Evolutionary conservation across 176 grass and related monocot species (phyloP).

Genomic region (Puccinellia tenuiflora): DNA sequence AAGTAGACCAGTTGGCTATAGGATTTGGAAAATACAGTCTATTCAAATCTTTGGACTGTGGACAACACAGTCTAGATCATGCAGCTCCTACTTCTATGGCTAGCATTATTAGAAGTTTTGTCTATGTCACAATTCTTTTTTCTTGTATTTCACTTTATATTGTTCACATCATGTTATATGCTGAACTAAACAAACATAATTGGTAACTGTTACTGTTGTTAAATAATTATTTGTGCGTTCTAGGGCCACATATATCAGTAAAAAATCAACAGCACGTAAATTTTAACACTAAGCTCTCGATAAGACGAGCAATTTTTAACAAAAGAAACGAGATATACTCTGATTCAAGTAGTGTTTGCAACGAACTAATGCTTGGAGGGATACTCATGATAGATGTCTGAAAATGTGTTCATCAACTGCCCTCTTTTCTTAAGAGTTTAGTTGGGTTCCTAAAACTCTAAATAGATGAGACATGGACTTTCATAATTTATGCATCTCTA

Average conservation of each 20-base stretch:
- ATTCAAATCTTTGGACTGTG: neutral
- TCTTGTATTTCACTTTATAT: neutral
- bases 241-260: neutral
- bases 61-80: neutral
- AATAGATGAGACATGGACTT: neutral
- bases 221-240: neutral
- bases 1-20: neutral
- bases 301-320: neutral
- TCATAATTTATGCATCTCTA: neutral
- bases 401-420: neutral
- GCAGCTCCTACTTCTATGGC: neutral
- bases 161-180: neutral
- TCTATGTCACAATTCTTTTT: neutral
- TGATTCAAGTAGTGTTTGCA: neutral
- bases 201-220: neutral
- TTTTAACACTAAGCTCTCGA: neutral
- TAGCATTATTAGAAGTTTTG: neutral
- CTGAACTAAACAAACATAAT: conserved; percentile 1
- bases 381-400: neutral
- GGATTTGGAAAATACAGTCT: neutral
- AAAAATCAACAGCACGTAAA: neutral
- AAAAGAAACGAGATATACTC: neutral
- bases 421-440: neutral
- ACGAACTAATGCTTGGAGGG: neutral
- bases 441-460: neutral